Conservation (phyloP, 2,329 filamentous ascomycete genomes). For the Fusarium nodosum region DNA sequence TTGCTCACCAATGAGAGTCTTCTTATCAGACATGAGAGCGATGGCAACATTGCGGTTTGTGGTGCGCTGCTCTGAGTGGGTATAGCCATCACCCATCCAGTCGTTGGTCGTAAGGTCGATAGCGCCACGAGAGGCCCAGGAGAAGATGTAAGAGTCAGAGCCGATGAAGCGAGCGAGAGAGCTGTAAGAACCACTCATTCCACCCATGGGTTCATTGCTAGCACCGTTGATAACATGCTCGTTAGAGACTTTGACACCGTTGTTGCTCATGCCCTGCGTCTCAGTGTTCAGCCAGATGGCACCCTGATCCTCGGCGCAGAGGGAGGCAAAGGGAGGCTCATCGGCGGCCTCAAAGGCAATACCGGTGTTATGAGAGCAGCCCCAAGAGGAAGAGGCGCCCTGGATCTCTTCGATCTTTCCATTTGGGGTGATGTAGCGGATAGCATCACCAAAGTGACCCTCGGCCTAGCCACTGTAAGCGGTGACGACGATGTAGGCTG, state of each 20-base stretch:
- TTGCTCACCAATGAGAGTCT: conserved; percentile 66
- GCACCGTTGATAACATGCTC: conserved; percentile 72
- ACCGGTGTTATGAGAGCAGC: conserved; percentile 75
- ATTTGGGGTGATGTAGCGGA: conserved; percentile 61
- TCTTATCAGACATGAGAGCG: conserved; percentile 69
- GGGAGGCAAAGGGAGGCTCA: conserved; percentile 67
- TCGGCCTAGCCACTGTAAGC: conserved; percentile 66
- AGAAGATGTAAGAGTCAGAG: conserved; percentile 69
- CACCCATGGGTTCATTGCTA: conserved; percentile 70
- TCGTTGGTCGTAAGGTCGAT: conserved; percentile 66
- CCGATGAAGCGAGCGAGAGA: conserved; percentile 66
- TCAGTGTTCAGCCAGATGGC: conserved; percentile 75
- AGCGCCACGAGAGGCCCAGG: conserved; percentile 73
- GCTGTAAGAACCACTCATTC: conserved; percentile 74
- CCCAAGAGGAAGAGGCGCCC: conserved; percentile 69
- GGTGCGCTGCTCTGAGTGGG: conserved; percentile 64
- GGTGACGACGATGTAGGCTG: conserved; percentile 73
- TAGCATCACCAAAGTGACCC: conserved; percentile 70
- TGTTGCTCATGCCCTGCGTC: conserved; percentile 66
- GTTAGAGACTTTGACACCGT: conserved; percentile 71
- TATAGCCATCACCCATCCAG: conserved; percentile 71
- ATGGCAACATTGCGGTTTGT: conserved; percentile 72
- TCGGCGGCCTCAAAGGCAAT: conserved; percentile 73
- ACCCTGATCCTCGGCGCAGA: conserved; percentile 74
- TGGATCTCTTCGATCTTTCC: conserved; percentile 65